Evolutionary conservation across 331 rosid genomes (phyloP), one percentile per base, ranked within the genome.

Genomic region (Pyracantha coccinea): DNA sequence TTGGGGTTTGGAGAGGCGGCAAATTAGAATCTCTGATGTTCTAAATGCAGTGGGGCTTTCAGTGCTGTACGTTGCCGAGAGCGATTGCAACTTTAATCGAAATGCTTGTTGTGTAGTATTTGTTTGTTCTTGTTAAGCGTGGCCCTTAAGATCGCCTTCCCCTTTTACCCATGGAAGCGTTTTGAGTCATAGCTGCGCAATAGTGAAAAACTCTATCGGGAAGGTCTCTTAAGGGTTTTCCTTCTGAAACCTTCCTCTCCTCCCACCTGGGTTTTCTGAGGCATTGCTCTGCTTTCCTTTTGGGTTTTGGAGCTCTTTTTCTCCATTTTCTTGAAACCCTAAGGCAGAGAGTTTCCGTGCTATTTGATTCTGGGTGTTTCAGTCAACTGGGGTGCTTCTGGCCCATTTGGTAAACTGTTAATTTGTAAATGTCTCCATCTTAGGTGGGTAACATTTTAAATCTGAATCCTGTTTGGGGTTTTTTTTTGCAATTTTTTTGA

Each of bases 391-490:
- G 45, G 1, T 38, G 45, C 45, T 38, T 38, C 76, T 41, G 63
- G 24, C 74, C 76, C 73, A 27, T 20, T 66, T 85, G 86, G 78
- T 20, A 10, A 12, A 20, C 3, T 57, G 55, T 25, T 38, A 58
- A 63, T 9, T 10, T 10, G 45, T 29, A 69, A 75, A 69, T 84
- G 87, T 73, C 83, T 85, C 81, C 52, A 16, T 59, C 27, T 10
- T n/a, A 45, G 80, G 86, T 86, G 91, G 91, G 89, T 60, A 60
- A 88, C 92, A 90, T 31, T 68, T 76, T 38, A 38, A 38, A 38
- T 66, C 12, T 2, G 8, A 24, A 0, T 23, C 60, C 4, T 19
- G 27, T 25, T 52, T 52, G 7, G 52, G 2, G 5, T n/a, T 35
- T 12, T 50, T 17, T 64, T 38, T 69, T 2, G 7, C 1, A 10